Percentiles rank a stretch among this genome's conserved stretches.
Conservation (phyloP, 306 rosid genomes). For the Sesbania bispinosa region DNA sequence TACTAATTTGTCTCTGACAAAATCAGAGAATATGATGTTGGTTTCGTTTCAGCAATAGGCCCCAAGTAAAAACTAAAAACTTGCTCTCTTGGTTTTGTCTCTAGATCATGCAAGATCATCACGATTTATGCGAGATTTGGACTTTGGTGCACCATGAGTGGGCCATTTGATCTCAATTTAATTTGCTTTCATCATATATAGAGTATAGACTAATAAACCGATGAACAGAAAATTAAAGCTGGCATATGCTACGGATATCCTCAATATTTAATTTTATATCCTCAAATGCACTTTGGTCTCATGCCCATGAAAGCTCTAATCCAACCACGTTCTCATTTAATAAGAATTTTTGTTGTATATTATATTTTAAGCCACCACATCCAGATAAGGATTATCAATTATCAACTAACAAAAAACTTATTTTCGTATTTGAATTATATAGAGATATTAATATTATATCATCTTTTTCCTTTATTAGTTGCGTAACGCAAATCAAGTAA, state of each 20-base stretch:
- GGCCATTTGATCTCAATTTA: constrained; percentile 3
- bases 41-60: not conserved
- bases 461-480: constrained; percentile 1
- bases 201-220: not conserved
- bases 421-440: no score
- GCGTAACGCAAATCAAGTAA: constrained; percentile 4
- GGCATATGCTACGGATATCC: constrained; percentile 31
- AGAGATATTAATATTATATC: constrained; percentile 1
- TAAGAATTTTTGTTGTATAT: not conserved
- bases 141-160: constrained; percentile 17
- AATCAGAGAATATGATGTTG: not conserved
- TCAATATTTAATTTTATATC: not conserved
- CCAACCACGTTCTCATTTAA: not conserved
- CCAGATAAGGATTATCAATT: not conserved
- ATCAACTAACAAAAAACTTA: not conserved
- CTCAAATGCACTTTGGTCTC: not conserved
- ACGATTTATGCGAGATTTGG: not conserved
- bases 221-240: not conserved
- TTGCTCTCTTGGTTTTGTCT: constrained; percentile 2
- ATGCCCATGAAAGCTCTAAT: not conserved
- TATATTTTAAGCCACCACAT: not conserved
- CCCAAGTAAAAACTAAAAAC: not conserved
- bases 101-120: not conserved
- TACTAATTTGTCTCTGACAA: not conserved
- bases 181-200: not conserved